A percentile compares a stretch with the other conserved stretches of the same genome.
These are phyloP conservation scores for Pseudogymnoascus sp. DNA, from an alignment of 2,329 filamentous ascomycete species.

Conservation along the genomic window DNA sequence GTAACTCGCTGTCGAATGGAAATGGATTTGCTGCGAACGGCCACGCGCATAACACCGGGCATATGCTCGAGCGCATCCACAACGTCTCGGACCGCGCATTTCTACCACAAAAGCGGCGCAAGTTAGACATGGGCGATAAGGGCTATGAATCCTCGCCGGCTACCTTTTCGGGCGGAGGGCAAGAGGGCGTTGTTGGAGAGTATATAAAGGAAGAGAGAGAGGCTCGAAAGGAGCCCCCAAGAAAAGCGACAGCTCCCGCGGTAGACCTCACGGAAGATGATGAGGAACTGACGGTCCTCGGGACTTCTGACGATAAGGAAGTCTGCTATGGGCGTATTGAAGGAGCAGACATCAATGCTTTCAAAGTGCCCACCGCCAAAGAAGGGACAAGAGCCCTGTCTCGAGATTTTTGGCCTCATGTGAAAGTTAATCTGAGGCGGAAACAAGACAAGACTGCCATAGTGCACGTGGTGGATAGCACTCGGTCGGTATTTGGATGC, in stretches of 20 bases:
- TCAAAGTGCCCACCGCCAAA: constrained; percentile 62
- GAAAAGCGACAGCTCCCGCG: constrained; percentile 30
- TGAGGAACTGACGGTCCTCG: constrained; percentile 54
- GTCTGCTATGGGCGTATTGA: constrained; percentile 79
- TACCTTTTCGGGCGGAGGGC: constrained; percentile 41
- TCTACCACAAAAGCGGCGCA: constrained; percentile 61
- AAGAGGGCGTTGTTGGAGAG: constrained; percentile 55
- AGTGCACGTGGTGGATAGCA: constrained; percentile 70
- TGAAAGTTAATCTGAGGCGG: constrained; percentile 65
- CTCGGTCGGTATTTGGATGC: constrained; percentile 65
- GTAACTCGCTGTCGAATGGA: constrained; percentile 10
- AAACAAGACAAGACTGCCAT: constrained; percentile 47
- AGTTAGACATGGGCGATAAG: constrained; percentile 35
- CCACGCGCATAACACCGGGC: constrained; percentile 12
- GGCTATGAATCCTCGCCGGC: not conserved
- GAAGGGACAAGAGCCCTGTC: constrained; percentile 53
- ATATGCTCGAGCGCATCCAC: constrained; percentile 69
- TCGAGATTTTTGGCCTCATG: constrained; percentile 59
- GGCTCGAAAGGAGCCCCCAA: constrained; percentile 34
- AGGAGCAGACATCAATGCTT: constrained; percentile 58
- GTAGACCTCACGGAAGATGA: constrained; percentile 36
- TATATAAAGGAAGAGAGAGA: constrained; percentile 57
- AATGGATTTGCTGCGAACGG: constrained; percentile 22
- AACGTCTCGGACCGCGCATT: constrained; percentile 62
- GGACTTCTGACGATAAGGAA: constrained; percentile 58